Base-by-base conservation (phyloP, 2,329 filamentous ascomycete species). In the Paecilomyces variotii region DNA sequence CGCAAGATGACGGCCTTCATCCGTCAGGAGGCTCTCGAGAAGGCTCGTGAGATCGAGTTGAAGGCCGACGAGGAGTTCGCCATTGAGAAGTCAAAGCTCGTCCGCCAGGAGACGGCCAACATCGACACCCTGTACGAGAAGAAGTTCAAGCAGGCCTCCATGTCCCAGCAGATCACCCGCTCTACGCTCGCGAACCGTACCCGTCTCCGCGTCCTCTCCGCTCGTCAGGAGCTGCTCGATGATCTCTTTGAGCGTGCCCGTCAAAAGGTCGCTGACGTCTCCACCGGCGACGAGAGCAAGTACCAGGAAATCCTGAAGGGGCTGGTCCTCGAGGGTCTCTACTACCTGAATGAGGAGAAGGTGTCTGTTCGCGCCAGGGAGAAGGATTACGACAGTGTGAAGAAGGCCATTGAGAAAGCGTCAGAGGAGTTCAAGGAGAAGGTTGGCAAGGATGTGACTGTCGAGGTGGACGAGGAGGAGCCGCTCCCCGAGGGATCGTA, bases 1-100 rank as follows among this genome's bases (percentile, higher is more conserved):
- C 92, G 90, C 84, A 99, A 99, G 86, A 99, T 99, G 94, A 97
- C 94, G 61, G 93, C 92, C 74, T 99, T 99, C 85, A 99, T 99
- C 86, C 90, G 91, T 78, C 94, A 97, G 80, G 94, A 99, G 81
- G 94, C 94, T 60, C 85, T 89, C 72, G 94, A 99, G 76, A 99
- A 99, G 80, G 91, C 91, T 70, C 89, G 89, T 74, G 94, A 99
- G 79, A 97, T 99, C 78, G 86, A 94, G 73, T 88, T 97, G 80
- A 97, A 97, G 80, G 94, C 94, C 76, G 92, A 97, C 81, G 91
- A 97, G 78, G 94, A 99, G 78, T 97, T 97, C 79, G 90, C 91
- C 74, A 97, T 97, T 74, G 94, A 99, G 76, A 99, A 99, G 81
- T 94, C 92, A 70, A 97, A 96, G 83, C 90, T 99, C 55, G 94